Conservation (phyloP, 352 stramenopile species). For the Globisporangium yorkense region DNA sequence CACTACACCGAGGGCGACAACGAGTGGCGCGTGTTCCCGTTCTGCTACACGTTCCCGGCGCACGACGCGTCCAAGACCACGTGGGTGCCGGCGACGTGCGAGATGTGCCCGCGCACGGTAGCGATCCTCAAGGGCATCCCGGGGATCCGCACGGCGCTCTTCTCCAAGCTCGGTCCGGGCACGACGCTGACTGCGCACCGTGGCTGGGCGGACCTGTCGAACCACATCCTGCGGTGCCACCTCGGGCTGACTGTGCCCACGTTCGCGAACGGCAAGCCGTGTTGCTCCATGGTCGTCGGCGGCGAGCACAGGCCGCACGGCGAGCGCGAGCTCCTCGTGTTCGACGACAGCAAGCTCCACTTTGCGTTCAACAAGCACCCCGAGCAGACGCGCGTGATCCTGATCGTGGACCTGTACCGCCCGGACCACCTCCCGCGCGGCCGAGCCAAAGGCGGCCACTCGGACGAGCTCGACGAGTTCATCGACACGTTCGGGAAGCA, state of each 20-base stretch:
- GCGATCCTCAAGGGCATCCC: slow-evolving; percentile 59
- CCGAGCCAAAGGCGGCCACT: slow-evolving; percentile 76
- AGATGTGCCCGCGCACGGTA: slow-evolving; percentile 74
- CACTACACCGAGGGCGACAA: slow-evolving; percentile 70
- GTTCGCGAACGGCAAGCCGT: slow-evolving; percentile 40
- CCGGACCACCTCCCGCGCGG: slow-evolving; percentile 74
- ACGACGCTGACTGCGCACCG: slow-evolving; percentile 68
- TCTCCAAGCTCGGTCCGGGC: slow-evolving; percentile 82
- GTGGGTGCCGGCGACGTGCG: slow-evolving; percentile 75
- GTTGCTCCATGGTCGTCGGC: slow-evolving; percentile 76
- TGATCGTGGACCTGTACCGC: slow-evolving; percentile 88
- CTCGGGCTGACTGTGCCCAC: slow-evolving; percentile 63
- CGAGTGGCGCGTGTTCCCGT: slow-evolving; percentile 85
- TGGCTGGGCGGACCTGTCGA: slow-evolving; percentile 87
- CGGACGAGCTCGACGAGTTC: slow-evolving; percentile 87
- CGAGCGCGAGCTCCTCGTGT: slow-evolving; percentile 82
- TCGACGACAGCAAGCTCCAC: slow-evolving; percentile 91
- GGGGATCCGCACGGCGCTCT: slow-evolving; percentile 79
- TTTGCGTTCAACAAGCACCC: slow-evolving; percentile 80
- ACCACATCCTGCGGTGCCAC: slow-evolving; percentile 85
- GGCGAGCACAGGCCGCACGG: slow-evolving; percentile 62
- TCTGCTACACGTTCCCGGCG: slow-evolving; percentile 89
- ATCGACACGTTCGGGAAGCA: slow-evolving; percentile 77
- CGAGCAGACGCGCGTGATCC: slow-evolving; percentile 57
- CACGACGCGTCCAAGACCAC: slow-evolving; percentile 77